These are phyloP conservation scores for Cucurbita moschata DNA, from an alignment of 306 rosid species.

Conservation along the genomic window DNA sequence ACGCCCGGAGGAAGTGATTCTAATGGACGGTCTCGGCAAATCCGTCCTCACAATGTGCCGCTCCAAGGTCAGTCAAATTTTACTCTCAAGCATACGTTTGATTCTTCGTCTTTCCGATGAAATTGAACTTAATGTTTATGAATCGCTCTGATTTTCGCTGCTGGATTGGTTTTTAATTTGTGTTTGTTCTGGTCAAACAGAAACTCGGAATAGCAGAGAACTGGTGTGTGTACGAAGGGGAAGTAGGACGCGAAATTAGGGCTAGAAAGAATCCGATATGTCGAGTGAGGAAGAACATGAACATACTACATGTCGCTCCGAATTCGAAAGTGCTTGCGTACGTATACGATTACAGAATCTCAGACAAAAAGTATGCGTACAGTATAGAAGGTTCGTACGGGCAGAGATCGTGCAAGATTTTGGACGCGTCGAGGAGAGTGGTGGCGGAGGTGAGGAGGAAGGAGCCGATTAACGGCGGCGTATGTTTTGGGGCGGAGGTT, in stretches of 20 bases:
- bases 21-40: conserved; percentile 73
- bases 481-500: conserved; percentile 59
- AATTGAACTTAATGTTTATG: background rate
- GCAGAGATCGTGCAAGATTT: conserved; percentile 46
- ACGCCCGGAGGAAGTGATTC: conserved; percentile 50
- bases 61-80: conserved; percentile 32
- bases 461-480: conserved; percentile 32
- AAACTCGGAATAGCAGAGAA: conserved; percentile 28
- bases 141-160: background rate
- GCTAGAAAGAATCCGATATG: conserved; percentile 31
- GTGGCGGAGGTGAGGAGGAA: conserved; percentile 70
- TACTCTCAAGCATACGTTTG: background rate
- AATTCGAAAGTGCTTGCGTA: conserved; percentile 27
- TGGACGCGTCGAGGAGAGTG: conserved; percentile 34
- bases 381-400: conserved; percentile 52
- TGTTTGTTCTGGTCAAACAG: background rate
- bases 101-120: background rate
- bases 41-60: conserved; percentile 56
- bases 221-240: conserved; percentile 66
- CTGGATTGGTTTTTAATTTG: background rate
- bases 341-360: conserved; percentile 20
- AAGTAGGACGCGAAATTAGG: conserved; percentile 5
- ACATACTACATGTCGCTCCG: conserved; percentile 23
- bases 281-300: conserved; percentile 38
- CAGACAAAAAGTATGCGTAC: conserved; percentile 20